These are phyloP conservation scores for Suillus decipiens DNA, from an alignment of 768 basidiomycete genomes.

Conservation along the genomic window DNA sequence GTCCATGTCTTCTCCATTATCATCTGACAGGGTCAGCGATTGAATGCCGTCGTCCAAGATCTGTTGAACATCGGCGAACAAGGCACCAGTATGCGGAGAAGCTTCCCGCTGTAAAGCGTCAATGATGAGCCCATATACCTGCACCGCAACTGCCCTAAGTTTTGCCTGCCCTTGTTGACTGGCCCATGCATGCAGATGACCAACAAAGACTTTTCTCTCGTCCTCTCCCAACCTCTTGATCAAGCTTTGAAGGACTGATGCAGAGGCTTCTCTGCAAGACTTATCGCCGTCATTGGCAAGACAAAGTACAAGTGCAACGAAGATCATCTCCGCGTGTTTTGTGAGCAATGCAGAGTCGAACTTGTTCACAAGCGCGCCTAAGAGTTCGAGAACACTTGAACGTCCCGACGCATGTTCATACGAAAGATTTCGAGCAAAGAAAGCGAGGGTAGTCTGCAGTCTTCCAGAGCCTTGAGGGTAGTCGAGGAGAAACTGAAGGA, in stretches of 20 bases:
- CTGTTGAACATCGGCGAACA: conserved; percentile 58
- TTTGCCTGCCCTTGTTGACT: conserved; percentile 57
- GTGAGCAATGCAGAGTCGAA: conserved; percentile 72
- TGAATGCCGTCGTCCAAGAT: conserved; percentile 45
- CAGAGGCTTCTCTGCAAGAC: conserved; percentile 88
- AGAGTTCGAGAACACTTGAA: conserved; percentile 89
- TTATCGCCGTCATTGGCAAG: conserved; percentile 92
- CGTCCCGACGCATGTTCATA: conserved; percentile 91
- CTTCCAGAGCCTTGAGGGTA: conserved; percentile 96
- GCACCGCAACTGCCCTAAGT: conserved; percentile 72
- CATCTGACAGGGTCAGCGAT: conserved; percentile 38
- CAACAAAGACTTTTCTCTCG: conserved; percentile 55
- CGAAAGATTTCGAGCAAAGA: conserved; percentile 89
- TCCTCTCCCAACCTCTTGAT: conserved; percentile 67
- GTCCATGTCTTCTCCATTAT: conserved; percentile 49
- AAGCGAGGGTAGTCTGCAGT: conserved; percentile 83
- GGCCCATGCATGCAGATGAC: conserved; percentile 81
- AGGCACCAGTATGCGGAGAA: conserved; percentile 43
- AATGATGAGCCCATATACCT: conserved; percentile 81
- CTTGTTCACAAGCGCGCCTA: conserved; percentile 82
- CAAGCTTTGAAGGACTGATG: conserved; percentile 76
- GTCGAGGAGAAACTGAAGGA: conserved; percentile 93
- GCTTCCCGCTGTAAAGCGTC: conserved; percentile 61
- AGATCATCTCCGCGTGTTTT: conserved; percentile 87
- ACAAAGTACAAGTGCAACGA: conserved; percentile 89